Base-by-base conservation (phyloP, 352 stramenopile species). In the Phytopythium aichiense region DNA sequence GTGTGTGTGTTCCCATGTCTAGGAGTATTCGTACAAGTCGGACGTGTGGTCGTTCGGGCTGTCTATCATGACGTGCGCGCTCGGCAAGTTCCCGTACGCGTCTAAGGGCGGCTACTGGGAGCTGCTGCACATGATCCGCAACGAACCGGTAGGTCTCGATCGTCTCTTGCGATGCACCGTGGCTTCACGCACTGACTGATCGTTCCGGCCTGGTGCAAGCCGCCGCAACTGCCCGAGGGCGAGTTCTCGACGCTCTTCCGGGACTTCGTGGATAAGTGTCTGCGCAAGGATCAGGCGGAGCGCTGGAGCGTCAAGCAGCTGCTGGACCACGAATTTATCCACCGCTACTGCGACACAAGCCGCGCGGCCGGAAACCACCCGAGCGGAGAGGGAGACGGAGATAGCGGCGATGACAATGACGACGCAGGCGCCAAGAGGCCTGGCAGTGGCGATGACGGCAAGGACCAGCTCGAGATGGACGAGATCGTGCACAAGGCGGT, bases 51-150 rank as follows among this genome's bases (percentile, higher is more conserved):
- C 85, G 18, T 89, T 94, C 46, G 85, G 85, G 3, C 78, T 94
- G 38, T 91, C 85, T 16, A 91, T 96, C 63, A 94, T 97, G 80
- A 95, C 91, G 20, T 94, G 92, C 58, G 91, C 89, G 28, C 71
- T 97, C 9, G 91, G 91, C 2, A 83, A 80, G 43, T 96, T 96
- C 71, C 91, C 91, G 38, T 95, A 96, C 49, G 87, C 85, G 22
- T 88, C 81, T 4, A 79, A 87, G 64, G 81, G 79, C n/a, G 91
- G 83, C 7, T 97, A 97, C 67, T 98, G 91, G 89, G 83, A 92
- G 55, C 67, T 98, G 16, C 75, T 98, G 5, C 82, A 95, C 69
- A 92, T 90, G 74, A 92, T 95, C 42, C 84, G 86, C 63, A 95
- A 95, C 53, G 83, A 93, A 56, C 71, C 78, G 51, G 83, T 92